These are phyloP conservation scores for Penicillium glabrum DNA, from an alignment of 2,329 filamentous ascomycete species.

Conservation along the genomic window DNA sequence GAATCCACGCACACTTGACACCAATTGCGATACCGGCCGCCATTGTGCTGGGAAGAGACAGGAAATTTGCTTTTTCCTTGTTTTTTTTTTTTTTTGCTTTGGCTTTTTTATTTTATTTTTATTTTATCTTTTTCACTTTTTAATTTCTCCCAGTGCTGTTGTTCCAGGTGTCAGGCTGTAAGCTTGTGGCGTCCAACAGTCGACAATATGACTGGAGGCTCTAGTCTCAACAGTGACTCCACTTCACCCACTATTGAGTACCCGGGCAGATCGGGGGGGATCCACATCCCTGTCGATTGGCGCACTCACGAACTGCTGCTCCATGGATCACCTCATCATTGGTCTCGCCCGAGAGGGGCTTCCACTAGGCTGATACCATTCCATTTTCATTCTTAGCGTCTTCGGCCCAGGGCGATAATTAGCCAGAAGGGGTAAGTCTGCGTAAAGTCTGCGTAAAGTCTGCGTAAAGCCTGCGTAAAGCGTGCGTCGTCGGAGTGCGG, in stretches of 20 bases:
- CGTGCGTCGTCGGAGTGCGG: not conserved
- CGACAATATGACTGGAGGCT: not conserved
- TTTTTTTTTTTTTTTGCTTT: not conserved
- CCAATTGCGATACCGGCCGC: not conserved
- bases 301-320: conserved; percentile 20
- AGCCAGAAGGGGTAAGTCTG: not conserved
- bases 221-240: conserved; percentile 5
- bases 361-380: conserved; percentile 20
- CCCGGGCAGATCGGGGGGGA: conserved; percentile 24
- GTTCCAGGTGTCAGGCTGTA: not conserved
- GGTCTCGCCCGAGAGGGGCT: conserved; percentile 12
- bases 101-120: not conserved
- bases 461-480: too few species aligned
- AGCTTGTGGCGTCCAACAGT: not conserved
- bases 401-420: conserved; percentile 4
- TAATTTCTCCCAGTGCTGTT: not conserved
- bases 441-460: too few species aligned
- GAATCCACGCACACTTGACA: not conserved
- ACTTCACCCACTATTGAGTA: conserved; percentile 25
- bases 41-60: not conserved
- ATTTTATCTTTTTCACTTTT: not conserved
- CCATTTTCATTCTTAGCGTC: conserved; percentile 8
- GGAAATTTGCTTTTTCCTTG: not conserved
- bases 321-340: conserved; percentile 16
- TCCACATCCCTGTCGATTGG: conserved; percentile 22